Conservation (phyloP, 2,329 filamentous ascomycete genomes). For the Penicillium sp. region DNA sequence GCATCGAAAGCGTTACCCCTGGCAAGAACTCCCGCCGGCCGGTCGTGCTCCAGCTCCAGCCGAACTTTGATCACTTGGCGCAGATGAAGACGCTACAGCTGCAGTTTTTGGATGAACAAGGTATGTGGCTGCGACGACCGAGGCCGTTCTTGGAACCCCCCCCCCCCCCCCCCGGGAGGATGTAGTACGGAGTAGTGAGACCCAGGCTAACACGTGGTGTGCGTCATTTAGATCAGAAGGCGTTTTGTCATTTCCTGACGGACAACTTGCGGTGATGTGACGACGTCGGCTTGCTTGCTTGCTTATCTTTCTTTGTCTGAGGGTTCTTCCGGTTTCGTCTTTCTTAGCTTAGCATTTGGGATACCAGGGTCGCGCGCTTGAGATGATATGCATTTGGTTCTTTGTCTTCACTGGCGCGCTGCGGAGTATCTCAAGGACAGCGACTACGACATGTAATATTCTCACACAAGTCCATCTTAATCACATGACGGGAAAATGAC, state of each 20-base stretch:
- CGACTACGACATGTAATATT: background rate
- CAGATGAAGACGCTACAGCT: conserved; percentile 46
- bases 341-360: conserved; percentile 10
- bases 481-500: background rate
- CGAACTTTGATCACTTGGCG: conserved; percentile 48
- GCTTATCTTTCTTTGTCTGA: background rate
- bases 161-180: too few species aligned
- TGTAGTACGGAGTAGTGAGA: background rate
- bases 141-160: background rate
- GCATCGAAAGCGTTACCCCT: conserved; percentile 43
- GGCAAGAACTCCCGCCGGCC: conserved; percentile 46
- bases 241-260: conserved; percentile 38
- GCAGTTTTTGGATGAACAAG: conserved; percentile 45
- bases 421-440: background rate
- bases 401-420: background rate
- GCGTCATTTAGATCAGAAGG: conserved; percentile 32
- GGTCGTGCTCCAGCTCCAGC: conserved; percentile 41
- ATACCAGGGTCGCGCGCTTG: conserved; percentile 10
- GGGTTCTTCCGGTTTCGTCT: background rate
- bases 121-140: conserved; percentile 28
- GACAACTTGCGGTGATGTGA: conserved; percentile 18
- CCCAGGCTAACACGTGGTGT: background rate
- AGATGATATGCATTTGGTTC: background rate
- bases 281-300: background rate
- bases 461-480: background rate